Conservation (phyloP, 129 eudicot species). For the Deinandra increscens region DNA sequence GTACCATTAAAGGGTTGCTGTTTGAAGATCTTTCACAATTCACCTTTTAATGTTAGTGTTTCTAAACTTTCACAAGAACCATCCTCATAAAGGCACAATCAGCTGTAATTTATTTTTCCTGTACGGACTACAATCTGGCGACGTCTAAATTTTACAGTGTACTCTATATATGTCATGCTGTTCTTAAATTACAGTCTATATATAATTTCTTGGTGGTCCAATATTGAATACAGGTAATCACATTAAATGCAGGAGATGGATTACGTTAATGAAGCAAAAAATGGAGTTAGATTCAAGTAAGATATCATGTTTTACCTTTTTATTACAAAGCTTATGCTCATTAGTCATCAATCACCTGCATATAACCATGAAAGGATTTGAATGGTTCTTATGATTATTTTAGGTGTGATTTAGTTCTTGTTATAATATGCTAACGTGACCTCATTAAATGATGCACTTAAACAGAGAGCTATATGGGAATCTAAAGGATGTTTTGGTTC, state of each 20-base stretch:
- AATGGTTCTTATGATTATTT: background rate
- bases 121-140: background rate
- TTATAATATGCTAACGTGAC: background rate
- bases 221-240: constrained; percentile 99
- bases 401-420: background rate
- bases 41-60: background rate
- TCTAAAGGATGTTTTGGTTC: constrained; percentile 87
- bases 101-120: background rate
- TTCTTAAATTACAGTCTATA: constrained; percentile 9
- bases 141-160: constrained; percentile 1
- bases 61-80: constrained; percentile 7
- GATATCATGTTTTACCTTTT: constrained; percentile 13
- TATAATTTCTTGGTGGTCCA: constrained; percentile 71
- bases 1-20: background rate
- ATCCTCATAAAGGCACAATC: constrained; percentile 8
- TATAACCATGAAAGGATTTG: background rate
- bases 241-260: constrained; percentile 99
- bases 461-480: constrained; percentile 80
- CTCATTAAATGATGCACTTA: constrained; percentile 2
- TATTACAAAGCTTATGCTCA: background rate
- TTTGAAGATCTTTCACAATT: constrained; percentile 10
- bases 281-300: constrained; percentile 83
- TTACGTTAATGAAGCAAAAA: constrained; percentile 82
- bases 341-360: background rate
- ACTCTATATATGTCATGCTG: constrained; percentile 1